Base-by-base conservation (phyloP, 768 basidiomycete genomes). In the Boletus bicolor region DNA sequence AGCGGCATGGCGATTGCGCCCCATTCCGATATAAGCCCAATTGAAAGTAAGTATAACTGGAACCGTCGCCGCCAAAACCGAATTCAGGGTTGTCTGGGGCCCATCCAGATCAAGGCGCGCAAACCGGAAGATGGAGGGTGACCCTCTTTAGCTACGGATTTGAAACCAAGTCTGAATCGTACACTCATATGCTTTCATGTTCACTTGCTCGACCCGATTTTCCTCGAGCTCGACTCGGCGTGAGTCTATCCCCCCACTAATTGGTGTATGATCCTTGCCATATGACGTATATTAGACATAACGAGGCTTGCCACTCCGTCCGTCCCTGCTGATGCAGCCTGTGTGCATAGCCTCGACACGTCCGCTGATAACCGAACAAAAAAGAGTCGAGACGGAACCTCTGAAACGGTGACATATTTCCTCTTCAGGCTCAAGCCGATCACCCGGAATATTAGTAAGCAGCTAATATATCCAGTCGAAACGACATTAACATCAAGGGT, bases 231-330 rank as follows among this genome's bases (percentile, higher is more conserved):
- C 49, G 39, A 37, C 21, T 24, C 21, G 21, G 49, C 37, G 5
- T 49, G 41, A 45, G 48, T 11, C 32, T 51, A 58, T 62, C 55
- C 42, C 37, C 46, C 46, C 39, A 17, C 51, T 11, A 6, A 44
- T 53, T 44, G 28, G 19, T 30, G 8, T n/a, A 46, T 41, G 11
- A 7, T 19, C 28, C 28, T 38, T 43, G 47, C 15, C 41, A 15
- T 14, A 59, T 62, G 61, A 63, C 61, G 42, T 56, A 52, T 49
- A 52, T 51, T 28, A 60, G 62, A 47, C 62, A 34, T 19, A 37
- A 51, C 43, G 41, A 37, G 12, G 30, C 39, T 35, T 39, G 15
- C 32, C 30, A 32, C 12, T 28, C 42, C 42, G 39, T 44, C 15
- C 53, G 39, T 44, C 15, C 53, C 51, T 61, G 46, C 54, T 62